Base-by-base conservation (phyloP, 2,329 filamentous ascomycete species). In the Byssoonygena ceratinophila region DNA sequence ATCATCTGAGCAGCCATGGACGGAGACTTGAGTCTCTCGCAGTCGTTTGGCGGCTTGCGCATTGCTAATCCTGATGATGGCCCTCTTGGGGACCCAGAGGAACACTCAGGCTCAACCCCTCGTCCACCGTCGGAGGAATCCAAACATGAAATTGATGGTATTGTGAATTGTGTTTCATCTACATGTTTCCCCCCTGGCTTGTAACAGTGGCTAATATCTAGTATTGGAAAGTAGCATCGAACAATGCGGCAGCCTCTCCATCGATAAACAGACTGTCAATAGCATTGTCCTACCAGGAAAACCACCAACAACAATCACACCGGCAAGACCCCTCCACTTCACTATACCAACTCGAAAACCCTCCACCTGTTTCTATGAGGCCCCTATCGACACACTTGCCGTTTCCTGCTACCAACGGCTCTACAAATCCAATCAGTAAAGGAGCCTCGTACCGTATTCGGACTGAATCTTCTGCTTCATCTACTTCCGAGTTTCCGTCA, bases 61-160 rank as follows among this genome's bases (percentile, higher is more conserved):
- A 97, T 98, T 69, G 91, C 92, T 63, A 98, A 97, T 70, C 91
- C 91, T 52, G 90, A 96, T 73, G 82, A 92, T 72, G 77, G 80
- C 56, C 74, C 74, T 56, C 59, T 68, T 51, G 63, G 65, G 56
- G 65, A 63, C 43, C 63, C 66, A 25, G 65, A 70, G 52, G 66
- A 66, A 55, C 40, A 22, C 3, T 46, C 46, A 14, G 23, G 8
- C 25, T 27, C 29, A 4, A 44, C 45, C 20, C 39, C 39, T 32
- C 49, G 29, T 9, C 43, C 50, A 5, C 34, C 12, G 32, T 12
- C 43, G 3, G 16, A n/a, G 5, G 23, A 29, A 9, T 27, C 43
- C 1, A 31, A 23, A 27, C 18, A 22, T 6, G 32, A 14, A 51
- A 51, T 20, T 6, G 40, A 51, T 8, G 49, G 49, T 45, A 45